Evolutionary conservation across 306 rosid genomes (phyloP), one percentile per base, ranked within the genome.

Genomic region (Sicyos baderoa): DNA sequence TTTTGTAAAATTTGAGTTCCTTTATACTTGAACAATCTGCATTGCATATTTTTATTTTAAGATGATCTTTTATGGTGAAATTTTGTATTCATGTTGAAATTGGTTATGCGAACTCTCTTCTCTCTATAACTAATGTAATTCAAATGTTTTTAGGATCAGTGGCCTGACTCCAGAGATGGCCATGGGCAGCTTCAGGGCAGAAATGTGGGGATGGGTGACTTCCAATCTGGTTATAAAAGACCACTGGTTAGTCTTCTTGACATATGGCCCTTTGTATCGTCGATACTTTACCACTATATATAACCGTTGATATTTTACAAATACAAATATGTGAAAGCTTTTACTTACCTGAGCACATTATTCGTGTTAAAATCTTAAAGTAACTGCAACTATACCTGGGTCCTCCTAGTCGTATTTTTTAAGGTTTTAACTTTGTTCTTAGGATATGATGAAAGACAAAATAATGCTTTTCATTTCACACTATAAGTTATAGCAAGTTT

Each of bases 161-260:
- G 84, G 87, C 79, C 81, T 29, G 97, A 91, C 76, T 75, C 81
- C 63, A 73, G 80, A 71, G 88, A 85, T 78, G 91, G 87, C 56
- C 93, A 83, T 78, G 91, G 88, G 44, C 93, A 83, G 60, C 82
- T 84, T 78, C 93, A 56, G 62, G 93, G 84, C 55, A 84, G 84
- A 80, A 79, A 67, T 77, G 66, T 73, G 75, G 92, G 82, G 21
- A 79, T 81, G 63, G 75, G 81, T 70, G 93, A 88, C 76, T 76
- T 81, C 75, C 83, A 82, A 79, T 53, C 83, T 78, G 86, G 93
- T 67, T 87, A 81, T 59, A 91, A 78, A 76, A 86, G 96, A 76
- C 91, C 81, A 32, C 85, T 73, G 89, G 97, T 91, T 78, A 78
- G 82, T 74, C 40, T 74, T 54, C 49, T 75, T 54, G 54, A 49